Base-by-base conservation (phyloP, 2,329 filamentous ascomycete genomes). In the Xylariaceae sp. region DNA sequence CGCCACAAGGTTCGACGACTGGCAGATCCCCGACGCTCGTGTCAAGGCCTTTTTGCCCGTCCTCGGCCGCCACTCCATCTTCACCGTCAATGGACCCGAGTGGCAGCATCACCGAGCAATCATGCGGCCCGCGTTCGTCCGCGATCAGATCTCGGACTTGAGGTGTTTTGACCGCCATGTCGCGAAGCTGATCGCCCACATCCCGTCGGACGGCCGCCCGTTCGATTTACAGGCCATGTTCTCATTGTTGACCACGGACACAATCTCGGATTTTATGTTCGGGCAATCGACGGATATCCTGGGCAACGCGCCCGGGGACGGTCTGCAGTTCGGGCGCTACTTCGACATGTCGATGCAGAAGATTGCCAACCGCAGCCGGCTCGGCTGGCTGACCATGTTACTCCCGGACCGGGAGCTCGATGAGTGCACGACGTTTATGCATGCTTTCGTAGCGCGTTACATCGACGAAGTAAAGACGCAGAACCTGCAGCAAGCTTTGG, bases 131-230 rank as follows among this genome's bases (percentile, higher is more conserved):
- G 77, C 79, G 60, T 84, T 84, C 58, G 75, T 78, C 18, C 73
- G 79, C 18, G 76, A 81, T 56, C 80, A 83, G 69, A 76, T 84
- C 37, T 85, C 87, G 37, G 88, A 93, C 69, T 77, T 93, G 20
- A 78, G 85, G 40, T 84, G 86, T 44, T 87, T 91, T 62, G 89
- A 93, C 67, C 77, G 79, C 18, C 89, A 93, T 69, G 79, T 90
- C 12, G 75, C 81, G 52, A 78, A 83, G 40, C 75, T 87, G 43
- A 74, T 91, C 49, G 73, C 82, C 26, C 77, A 79, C 4, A 79
- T 91, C 3, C 86, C 86, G 0, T 71, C 66, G 12, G 78, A 86
- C 65, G 79, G 83, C 47, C 70, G 71, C 2, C 76, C 74, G 0
- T 76, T 90, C 19, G 86, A 91, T 61, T 69, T 91, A 4, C 84